phyloP scores from a whole-genome alignment of 2,329 filamentous ascomycete genomes.

The Hortaea sp. region DNA sequence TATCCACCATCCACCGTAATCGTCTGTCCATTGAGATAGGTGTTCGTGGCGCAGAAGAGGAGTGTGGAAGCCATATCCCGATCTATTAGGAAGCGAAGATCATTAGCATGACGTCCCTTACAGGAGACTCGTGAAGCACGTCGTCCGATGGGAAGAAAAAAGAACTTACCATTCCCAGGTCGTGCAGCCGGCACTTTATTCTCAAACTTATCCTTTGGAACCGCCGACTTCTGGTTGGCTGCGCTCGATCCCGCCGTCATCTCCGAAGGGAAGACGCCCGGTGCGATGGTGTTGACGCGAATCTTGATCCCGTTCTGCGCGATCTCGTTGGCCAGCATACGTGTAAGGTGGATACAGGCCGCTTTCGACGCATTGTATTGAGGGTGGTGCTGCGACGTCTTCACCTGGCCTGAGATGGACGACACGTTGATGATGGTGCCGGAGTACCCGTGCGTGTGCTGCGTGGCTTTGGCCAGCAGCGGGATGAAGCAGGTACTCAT shows the following conservation, averaged over 20 bases:
- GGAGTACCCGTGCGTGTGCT: conserved; percentile 33
- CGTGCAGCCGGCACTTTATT: conserved; percentile 39
- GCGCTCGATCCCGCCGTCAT: conserved; percentile 46
- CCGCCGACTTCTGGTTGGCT: conserved; percentile 44
- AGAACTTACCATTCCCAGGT: conserved; percentile 41
- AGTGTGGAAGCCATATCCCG: conserved; percentile 49
- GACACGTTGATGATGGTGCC: conserved; percentile 38
- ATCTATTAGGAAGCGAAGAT: neutral
- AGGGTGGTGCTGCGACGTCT: conserved; percentile 38
- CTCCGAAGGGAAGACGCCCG: conserved; percentile 45
- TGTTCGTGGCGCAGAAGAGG: conserved; percentile 42
- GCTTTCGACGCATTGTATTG: conserved; percentile 39
- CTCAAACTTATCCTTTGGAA: conserved; percentile 44
- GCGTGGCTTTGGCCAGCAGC: conserved; percentile 34
- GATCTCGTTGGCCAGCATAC: conserved; percentile 45
- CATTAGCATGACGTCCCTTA: no score
- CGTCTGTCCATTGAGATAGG: conserved; percentile 41
- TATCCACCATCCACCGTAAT: conserved; percentile 48
- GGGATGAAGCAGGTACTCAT: conserved; percentile 39
- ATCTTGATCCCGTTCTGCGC: conserved; percentile 44
- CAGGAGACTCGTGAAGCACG: no score
- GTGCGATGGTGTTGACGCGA: conserved; percentile 48
- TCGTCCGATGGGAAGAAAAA: no score
- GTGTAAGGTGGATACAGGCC: conserved; percentile 45
- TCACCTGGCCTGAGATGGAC: conserved; percentile 36